phyloP scores from a whole-genome alignment of 208 protist genomes.

The Acanthamoeba healyi region DNA sequence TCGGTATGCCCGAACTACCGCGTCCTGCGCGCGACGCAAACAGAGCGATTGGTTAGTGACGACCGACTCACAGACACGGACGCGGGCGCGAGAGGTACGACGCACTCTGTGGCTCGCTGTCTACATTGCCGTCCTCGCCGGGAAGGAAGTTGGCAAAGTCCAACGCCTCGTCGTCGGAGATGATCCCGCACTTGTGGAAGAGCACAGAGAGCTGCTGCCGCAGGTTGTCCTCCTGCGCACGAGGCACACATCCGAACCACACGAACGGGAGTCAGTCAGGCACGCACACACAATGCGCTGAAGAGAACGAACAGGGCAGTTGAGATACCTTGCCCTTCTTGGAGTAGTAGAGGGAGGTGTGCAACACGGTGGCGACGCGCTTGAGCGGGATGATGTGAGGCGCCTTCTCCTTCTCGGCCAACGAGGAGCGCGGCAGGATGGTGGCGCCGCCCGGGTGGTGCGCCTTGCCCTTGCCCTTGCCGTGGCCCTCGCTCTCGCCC shows the following conservation, averaged over 20 bases:
- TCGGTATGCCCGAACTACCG: background rate
- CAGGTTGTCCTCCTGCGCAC: slow-evolving; percentile 1
- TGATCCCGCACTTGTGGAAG: slow-evolving; percentile 44
- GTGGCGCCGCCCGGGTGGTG: background rate
- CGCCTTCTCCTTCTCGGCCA: slow-evolving; percentile 50
- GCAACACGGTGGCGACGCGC: background rate
- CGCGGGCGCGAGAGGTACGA: background rate
- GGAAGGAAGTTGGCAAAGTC: slow-evolving; percentile 4
- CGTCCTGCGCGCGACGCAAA: background rate
- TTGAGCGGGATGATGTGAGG: background rate
- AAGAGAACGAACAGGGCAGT: background rate
- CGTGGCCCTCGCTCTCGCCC: background rate
- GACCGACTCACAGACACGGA: background rate
- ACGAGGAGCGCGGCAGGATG: background rate
- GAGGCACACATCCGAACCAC: no score
- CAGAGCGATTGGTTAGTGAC: no score
- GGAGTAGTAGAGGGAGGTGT: background rate
- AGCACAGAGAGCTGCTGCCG: background rate
- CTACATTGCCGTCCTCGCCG: background rate
- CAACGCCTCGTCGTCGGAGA: background rate
- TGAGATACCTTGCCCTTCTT: background rate
- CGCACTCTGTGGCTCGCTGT: background rate
- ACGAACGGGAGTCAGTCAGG: no score
- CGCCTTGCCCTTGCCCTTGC: background rate
- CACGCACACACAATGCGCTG: no score